A percentile compares a stretch with the other conserved stretches of the same genome.
These are phyloP conservation scores for Eutypella sp. DNA, from an alignment of 2,329 filamentous ascomycete species.

Conservation along the genomic window DNA sequence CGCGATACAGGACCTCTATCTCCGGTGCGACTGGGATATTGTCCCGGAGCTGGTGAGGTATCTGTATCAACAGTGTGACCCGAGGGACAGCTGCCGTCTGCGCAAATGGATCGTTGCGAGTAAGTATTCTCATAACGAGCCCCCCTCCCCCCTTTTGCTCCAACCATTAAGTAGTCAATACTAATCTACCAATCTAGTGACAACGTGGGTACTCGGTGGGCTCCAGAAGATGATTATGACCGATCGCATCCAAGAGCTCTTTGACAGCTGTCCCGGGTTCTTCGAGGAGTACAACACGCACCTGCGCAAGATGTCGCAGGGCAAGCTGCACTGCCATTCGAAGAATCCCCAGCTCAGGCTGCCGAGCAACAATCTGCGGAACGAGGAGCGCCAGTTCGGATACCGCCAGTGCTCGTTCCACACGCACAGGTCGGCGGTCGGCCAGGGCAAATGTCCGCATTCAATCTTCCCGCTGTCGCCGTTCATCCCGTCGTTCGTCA, in stretches of 20 bases:
- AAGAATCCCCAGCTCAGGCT: constrained; percentile 59
- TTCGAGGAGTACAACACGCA: constrained; percentile 47
- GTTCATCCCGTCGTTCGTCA: constrained; percentile 16
- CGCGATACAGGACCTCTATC: constrained; percentile 53
- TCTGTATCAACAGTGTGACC: constrained; percentile 50
- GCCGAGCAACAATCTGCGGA: constrained; percentile 49
- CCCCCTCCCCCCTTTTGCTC: not conserved
- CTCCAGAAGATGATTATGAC: constrained; percentile 22
- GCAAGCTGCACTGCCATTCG: constrained; percentile 46
- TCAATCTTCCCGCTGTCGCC: constrained; percentile 10
- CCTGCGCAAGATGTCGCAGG: constrained; percentile 46
- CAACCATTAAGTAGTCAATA: not conserved
- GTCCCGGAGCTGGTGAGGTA: constrained; percentile 45
- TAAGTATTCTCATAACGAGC: not conserved
- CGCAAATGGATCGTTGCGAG: constrained; percentile 55
- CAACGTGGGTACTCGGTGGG: constrained; percentile 48
- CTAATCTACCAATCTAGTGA: constrained; percentile 28
- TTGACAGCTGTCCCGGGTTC: constrained; percentile 42
- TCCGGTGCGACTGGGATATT: constrained; percentile 55
- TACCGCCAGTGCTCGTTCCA: constrained; percentile 59
- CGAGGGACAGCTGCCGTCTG: constrained; percentile 44
- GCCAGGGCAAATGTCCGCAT: constrained; percentile 50
- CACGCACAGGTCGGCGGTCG: constrained; percentile 50
- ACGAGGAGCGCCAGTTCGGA: constrained; percentile 54
- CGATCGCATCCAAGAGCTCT: constrained; percentile 37